Evolutionary conservation across 2,329 filamentous ascomycete genomes (phyloP).

Genomic region (Penicillium freii): DNA sequence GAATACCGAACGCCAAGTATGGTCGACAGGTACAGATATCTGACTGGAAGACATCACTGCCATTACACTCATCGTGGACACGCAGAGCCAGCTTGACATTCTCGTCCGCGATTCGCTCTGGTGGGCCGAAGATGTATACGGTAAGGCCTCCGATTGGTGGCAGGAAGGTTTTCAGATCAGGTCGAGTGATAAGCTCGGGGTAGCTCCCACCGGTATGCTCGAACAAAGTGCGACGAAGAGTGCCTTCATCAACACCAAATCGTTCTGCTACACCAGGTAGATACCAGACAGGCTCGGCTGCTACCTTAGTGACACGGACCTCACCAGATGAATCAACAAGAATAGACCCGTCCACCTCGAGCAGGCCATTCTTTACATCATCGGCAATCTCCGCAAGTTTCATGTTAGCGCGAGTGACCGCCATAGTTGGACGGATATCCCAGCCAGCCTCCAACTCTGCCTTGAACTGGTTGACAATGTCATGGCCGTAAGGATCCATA

Average conservation of each 20-base stretch:
- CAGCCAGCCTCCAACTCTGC: conserved; percentile 67
- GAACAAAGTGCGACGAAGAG: conserved; percentile 80
- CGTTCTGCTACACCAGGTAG: conserved; percentile 83
- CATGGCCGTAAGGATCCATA: conserved; percentile 92
- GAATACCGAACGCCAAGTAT: conserved; percentile 94
- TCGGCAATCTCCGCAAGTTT: conserved; percentile 92
- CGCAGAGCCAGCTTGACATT: conserved; percentile 77
- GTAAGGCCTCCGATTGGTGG: conserved; percentile 94
- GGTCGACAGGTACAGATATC: conserved; percentile 94
- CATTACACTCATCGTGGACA: conserved; percentile 88
- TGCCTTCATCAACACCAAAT: conserved; percentile 88
- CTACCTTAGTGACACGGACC: conserved; percentile 91
- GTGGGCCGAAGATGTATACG: conserved; percentile 95
- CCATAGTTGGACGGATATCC: conserved; percentile 86
- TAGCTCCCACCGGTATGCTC: conserved; percentile 96
- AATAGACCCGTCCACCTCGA: conserved; percentile 81
- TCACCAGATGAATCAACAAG: conserved; percentile 84
- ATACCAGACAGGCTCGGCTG: conserved; percentile 92
- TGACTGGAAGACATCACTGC: conserved; percentile 94
- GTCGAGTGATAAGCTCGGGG: conserved; percentile 90
- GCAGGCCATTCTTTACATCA: conserved; percentile 73
- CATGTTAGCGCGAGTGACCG: conserved; percentile 91
- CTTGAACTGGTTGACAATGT: conserved; percentile 77
- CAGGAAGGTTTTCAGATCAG: conserved; percentile 92
- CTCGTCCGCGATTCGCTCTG: conserved; percentile 87